Evolutionary conservation across 2,329 filamentous ascomycete species (phyloP), one percentile per base, ranked within the genome.

Genomic region (Colletotrichum aenigma): DNA sequence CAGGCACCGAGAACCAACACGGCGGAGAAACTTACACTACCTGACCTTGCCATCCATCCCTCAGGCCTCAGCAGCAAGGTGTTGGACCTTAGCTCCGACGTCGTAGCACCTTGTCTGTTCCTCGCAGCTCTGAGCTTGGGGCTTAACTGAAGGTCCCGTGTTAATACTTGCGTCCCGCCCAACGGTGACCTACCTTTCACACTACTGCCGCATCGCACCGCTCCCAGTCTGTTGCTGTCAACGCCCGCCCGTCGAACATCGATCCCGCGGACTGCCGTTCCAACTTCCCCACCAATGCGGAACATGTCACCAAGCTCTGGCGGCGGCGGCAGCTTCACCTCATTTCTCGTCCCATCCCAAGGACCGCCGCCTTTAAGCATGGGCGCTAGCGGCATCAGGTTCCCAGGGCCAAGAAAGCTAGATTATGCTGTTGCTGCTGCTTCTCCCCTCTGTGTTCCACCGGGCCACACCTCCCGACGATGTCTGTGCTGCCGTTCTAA

Each of bases 281-380:
- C 56, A 64, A 43, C 55, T 66, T 60, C 73, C 62, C 62, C 69
- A 75, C 69, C 32, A 43, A 28, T 56, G 62, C 56, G 62, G 62
- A 64, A 75, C 62, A 73, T 73, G 69, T 73, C 69, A 65, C 32
- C 28, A 48, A 73, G 26, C 52, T 58, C 56, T 66, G 68, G 64
- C 38, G 66, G 67, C 66, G 61, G 24, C 60, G 48, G 58, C 38
- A 52, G 43, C 73, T 48, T 68, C 52, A 71, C 30, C 73, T 75
- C 73, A 73, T 75, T 75, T 75, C 69, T 75, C 73, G 56, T 75
- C 73, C 73, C 62, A 72, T 75, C 73, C 55, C 38, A 71, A 72
- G 56, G 73, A 73, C 69, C 43, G 43, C 43, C 55, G 62, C 64
- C 32, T 61, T 73, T 62, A 75, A 75, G 73, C 73, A 75, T 65